phyloP scores from a whole-genome alignment of 176 grass and related monocot genomes.

The Eragrostis nindensis region DNA sequence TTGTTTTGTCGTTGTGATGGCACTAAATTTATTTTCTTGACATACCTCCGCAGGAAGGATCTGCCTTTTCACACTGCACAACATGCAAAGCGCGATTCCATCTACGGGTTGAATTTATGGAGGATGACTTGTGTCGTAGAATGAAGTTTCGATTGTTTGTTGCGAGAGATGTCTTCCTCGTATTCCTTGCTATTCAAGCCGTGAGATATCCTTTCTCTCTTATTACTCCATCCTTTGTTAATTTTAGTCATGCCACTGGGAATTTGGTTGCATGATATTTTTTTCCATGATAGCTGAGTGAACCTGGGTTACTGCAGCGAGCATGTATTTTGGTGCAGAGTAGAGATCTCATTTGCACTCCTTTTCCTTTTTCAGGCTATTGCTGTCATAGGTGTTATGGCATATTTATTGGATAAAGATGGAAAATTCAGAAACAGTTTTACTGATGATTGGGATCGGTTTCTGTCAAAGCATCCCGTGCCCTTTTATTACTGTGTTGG shows the following conservation, averaged over 20 bases:
- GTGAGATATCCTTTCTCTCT: slow-evolving; percentile 53
- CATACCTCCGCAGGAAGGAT: slow-evolving; percentile 65
- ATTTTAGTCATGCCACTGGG: background rate
- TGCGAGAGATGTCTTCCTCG: slow-evolving; percentile 72
- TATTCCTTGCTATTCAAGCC: slow-evolving; percentile 78
- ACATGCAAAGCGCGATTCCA: slow-evolving; percentile 87
- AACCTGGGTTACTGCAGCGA: background rate
- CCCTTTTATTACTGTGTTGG: slow-evolving; percentile 90
- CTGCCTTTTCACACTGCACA: slow-evolving; percentile 87
- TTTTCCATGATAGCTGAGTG: background rate
- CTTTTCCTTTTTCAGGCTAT: slow-evolving; percentile 52
- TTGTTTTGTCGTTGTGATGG: background rate
- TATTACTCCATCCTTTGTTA: slow-evolving; percentile 16
- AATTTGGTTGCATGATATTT: background rate
- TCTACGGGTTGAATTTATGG: slow-evolving; percentile 61
- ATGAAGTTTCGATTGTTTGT: slow-evolving; percentile 84
- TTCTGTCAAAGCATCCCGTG: slow-evolving; percentile 83
- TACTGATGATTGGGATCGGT: slow-evolving; percentile 73
- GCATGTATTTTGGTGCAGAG: background rate
- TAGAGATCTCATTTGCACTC: background rate
- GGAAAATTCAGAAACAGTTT: slow-evolving; percentile 82
- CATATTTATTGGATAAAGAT: slow-evolving; percentile 73
- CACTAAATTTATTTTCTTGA: slow-evolving; percentile 13
- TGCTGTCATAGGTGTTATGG: slow-evolving; percentile 66
- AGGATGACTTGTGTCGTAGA: slow-evolving; percentile 70